Evolutionary conservation across 1,284 basidiomycete genomes (phyloP).

Genomic region (Gomphus bonarii): DNA sequence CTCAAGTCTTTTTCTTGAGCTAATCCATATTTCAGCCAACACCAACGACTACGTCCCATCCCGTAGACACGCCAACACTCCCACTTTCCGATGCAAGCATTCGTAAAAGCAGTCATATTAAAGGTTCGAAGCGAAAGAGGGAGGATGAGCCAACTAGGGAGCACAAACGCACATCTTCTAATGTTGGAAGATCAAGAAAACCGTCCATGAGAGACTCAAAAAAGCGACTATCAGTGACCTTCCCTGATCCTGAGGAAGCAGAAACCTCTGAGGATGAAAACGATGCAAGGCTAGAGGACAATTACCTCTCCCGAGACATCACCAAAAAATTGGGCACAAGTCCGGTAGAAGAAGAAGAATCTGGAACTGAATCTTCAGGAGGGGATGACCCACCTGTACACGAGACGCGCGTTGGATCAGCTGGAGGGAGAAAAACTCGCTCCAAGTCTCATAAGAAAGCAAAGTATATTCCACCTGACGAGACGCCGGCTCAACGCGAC

Average conservation of each 20-base stretch:
- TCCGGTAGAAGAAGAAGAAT: neutral
- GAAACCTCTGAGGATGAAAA: conserved; percentile 7
- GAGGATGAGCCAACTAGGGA: neutral
- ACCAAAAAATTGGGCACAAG: neutral
- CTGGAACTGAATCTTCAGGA: neutral
- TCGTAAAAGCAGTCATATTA: neutral
- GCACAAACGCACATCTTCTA: neutral
- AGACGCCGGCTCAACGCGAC: conserved; percentile 63
- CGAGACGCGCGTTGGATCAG: conserved; percentile 21
- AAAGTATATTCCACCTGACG: conserved; percentile 48
- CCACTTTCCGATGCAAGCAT: neutral
- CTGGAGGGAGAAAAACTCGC: conserved; percentile 17
- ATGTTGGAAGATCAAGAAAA: neutral
- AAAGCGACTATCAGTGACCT: neutral
- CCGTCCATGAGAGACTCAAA: neutral
- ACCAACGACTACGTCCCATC: neutral
- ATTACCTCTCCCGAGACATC: neutral
- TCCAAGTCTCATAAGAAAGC: conserved; percentile 16
- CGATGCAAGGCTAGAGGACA: conserved; percentile 12
- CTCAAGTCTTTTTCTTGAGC: neutral
- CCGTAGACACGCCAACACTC: neutral
- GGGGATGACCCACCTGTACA: conserved; percentile 30
- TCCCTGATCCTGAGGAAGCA: neutral
- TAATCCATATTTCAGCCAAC: neutral
- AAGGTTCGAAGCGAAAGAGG: neutral